These are phyloP conservation scores for Suillus luteus DNA, from an alignment of 768 basidiomycete genomes.

Conservation along the genomic window DNA sequence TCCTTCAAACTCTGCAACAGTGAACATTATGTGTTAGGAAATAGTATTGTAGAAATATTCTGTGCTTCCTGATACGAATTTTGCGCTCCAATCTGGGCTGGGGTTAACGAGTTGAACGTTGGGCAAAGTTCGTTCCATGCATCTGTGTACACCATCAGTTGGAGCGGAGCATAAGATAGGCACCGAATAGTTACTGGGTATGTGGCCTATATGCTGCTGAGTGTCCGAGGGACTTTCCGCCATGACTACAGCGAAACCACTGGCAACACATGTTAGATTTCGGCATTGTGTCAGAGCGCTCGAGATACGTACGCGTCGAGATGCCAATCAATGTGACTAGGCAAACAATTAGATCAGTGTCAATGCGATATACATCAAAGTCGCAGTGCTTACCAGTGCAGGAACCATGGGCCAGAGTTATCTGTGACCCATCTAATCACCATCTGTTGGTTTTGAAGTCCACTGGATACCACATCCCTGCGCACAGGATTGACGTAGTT, in stretches of 20 bases:
- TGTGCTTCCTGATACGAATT: slow-evolving; percentile 22
- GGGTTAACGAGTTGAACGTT: slow-evolving; percentile 20
- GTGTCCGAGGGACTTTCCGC: slow-evolving; percentile 10
- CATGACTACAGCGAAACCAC: slow-evolving; percentile 11
- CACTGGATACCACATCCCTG: slow-evolving; percentile 22
- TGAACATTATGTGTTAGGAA: slow-evolving; percentile 16
- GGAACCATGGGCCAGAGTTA: slow-evolving; percentile 53
- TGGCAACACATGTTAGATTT: neutral
- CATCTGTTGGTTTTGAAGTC: slow-evolving; percentile 36
- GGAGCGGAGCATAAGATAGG: too few species aligned
- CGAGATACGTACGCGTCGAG: slow-evolving; percentile 37
- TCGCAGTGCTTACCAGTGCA: slow-evolving; percentile 39
- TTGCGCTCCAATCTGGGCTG: slow-evolving; percentile 25
- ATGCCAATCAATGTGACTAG: slow-evolving; percentile 58
- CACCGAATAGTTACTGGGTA: neutral
- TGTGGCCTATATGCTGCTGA: neutral
- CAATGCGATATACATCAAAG: neutral
- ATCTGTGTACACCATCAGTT: slow-evolving; percentile 14
- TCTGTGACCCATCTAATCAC: slow-evolving; percentile 53
- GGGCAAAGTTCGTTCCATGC: slow-evolving; percentile 32
- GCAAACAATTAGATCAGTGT: neutral
- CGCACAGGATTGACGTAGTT: slow-evolving; percentile 33
- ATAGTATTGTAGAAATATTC: slow-evolving; percentile 22
- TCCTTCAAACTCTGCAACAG: neutral
- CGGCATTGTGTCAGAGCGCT: neutral